Evolutionary conservation across 768 basidiomycete species (phyloP).

Genomic region (Xerocomus potaroensis): DNA sequence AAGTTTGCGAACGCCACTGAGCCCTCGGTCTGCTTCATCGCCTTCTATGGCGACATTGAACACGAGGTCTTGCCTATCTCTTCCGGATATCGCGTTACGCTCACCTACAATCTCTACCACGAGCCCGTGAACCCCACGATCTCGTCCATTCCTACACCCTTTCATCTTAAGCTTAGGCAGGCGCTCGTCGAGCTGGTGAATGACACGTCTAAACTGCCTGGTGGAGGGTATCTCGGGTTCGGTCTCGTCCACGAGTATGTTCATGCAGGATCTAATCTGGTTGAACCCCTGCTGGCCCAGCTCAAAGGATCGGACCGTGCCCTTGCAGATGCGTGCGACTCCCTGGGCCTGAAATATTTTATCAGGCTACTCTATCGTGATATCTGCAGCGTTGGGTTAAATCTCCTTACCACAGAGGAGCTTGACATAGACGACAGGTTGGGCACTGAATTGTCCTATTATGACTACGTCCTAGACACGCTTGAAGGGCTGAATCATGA

Average conservation of each 20-base stretch:
- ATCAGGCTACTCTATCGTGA: slow-evolving; percentile 6
- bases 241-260: slow-evolving; percentile 14
- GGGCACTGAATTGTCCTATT: not conserved
- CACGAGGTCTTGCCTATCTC: no score
- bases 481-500: slow-evolving; percentile 1
- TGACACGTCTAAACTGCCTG: no score
- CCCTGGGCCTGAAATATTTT: slow-evolving; percentile 4
- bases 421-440: not conserved
- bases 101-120: no score
- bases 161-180: no score
- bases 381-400: no score
- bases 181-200: no score
- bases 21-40: no score
- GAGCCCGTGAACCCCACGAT: no score
- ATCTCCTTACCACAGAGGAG: not conserved
- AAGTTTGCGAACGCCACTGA: no score
- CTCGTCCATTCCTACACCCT: no score
- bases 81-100: no score
- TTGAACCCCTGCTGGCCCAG: slow-evolving; percentile 4
- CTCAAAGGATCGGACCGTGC: slow-evolving; percentile 13
- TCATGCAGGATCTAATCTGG: not conserved
- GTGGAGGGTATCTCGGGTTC: slow-evolving; percentile 9
- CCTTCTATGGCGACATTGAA: no score
- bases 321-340: slow-evolving; percentile 3
- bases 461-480: not conserved